These are phyloP conservation scores for Avena eriantha DNA, from an alignment of 176 grass and related monocot genomes.

Conservation along the genomic window DNA sequence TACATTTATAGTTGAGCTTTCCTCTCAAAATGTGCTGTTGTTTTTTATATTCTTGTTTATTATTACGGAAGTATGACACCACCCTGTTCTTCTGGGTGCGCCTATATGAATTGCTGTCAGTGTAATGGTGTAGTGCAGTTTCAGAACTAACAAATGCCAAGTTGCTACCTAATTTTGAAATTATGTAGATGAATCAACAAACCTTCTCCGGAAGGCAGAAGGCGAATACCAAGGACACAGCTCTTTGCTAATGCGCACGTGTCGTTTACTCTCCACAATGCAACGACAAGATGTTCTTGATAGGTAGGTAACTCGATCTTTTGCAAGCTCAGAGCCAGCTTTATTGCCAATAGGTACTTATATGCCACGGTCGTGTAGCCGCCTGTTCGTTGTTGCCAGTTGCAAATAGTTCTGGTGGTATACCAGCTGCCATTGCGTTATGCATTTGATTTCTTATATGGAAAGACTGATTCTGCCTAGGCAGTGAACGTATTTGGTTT, in stretches of 20 bases:
- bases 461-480: neutral
- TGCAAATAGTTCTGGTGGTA: neutral
- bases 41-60: neutral
- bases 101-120: neutral
- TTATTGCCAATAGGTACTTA: neutral
- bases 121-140: neutral
- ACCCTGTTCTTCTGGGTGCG: neutral
- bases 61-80: neutral
- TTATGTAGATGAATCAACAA: constrained; percentile 69
- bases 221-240: constrained; percentile 83
- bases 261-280: constrained; percentile 81
- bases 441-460: neutral
- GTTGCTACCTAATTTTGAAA: neutral
- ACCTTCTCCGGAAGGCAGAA: constrained; percentile 73
- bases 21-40: neutral
- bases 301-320: constrained; percentile 46
- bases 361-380: neutral
- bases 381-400: neutral
- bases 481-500: neutral
- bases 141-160: neutral
- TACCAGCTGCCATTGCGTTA: neutral
- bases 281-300: constrained; percentile 79
- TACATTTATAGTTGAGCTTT: neutral
- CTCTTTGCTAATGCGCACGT: constrained; percentile 69
- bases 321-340: neutral